Base-by-base conservation (phyloP, 2,329 filamentous ascomycete genomes). In the Aspergillus brasiliensis region DNA sequence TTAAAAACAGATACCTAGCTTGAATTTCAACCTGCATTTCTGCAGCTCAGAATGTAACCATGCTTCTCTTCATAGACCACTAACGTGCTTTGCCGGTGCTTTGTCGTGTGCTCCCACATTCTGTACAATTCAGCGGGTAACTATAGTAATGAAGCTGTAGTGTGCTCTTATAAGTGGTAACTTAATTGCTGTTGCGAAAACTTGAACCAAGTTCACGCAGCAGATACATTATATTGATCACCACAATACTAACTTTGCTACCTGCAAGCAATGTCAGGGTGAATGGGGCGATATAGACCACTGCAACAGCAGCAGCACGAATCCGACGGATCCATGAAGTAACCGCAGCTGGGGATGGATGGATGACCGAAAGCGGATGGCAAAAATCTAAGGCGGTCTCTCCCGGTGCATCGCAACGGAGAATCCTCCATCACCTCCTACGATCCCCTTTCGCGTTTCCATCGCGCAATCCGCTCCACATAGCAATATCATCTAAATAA, bases 351-450 rank as follows among this genome's bases (percentile, higher is more conserved):
- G 57, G 55, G 52, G 57, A 57, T 56, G 31, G 37, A 44, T 44
- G 40, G 19, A 40, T 31, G 38, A 40, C 64, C 64, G 53, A 61
- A 62, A 60, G 52, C 62, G 65, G 65, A 59, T 56, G 59, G 58
- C 47, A 31, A 60, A 57, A 54, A 13, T 49, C 52, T 62, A 65
- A 65, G 64, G 67, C 64, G 62, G 65, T 67, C 64, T 60, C 63
- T 66, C 56, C 60, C 59, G 57, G 42, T 44, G 42, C 57, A 47
- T 60, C 52, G 46, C 54, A 56, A 59, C 59, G 51, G 53, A 55
- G 44, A 47, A 57, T 62, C 60, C 47, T 66, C 54, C 64, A 65
- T 60, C 62, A 44, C 51, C 61, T 57, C 54, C 58, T 57, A 38
- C 44, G 21, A 56, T 42, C 19, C 21, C 42, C 48, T 42, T 53